Percentiles rank a stretch among this genome's conserved stretches.
These are phyloP conservation scores for Calocybe cyanea DNA, from an alignment of 768 basidiomycete species.

Conservation along the genomic window DNA sequence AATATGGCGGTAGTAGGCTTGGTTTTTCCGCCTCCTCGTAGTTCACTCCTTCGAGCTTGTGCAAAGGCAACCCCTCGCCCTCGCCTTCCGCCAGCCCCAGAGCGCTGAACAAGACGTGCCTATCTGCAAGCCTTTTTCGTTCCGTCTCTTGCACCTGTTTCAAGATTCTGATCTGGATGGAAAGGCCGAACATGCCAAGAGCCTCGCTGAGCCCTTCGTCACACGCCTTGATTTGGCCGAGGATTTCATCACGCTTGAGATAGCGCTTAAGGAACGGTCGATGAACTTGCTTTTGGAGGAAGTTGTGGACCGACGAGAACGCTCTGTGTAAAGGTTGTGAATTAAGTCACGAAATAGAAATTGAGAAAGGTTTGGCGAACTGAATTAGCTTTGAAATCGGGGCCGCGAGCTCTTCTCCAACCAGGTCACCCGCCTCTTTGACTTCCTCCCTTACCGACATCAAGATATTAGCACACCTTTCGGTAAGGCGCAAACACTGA, in stretches of 20 bases:
- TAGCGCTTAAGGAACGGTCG: conserved; percentile 78
- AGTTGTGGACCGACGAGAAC: conserved; percentile 39
- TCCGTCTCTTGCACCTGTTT: conserved; percentile 42
- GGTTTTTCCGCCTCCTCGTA: background rate
- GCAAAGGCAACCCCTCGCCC: conserved; percentile 3
- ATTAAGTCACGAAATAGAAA: background rate
- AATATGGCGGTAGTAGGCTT: no score
- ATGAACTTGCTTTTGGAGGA: conserved; percentile 56
- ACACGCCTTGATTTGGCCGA: conserved; percentile 46
- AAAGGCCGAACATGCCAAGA: conserved; percentile 53
- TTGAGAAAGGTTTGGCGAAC: conserved; percentile 27
- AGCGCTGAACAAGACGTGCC: conserved; percentile 26
- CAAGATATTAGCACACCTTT: conserved; percentile 68
- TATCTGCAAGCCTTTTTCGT: conserved; percentile 27
- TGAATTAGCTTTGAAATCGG: conserved; percentile 51
- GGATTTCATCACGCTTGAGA: conserved; percentile 68
- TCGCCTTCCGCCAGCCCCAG: conserved; percentile 12
- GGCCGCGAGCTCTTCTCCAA: conserved; percentile 43
- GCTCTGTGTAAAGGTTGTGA: conserved; percentile 23
- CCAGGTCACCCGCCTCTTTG: conserved; percentile 48
- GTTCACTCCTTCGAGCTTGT: background rate
- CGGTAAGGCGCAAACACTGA: conserved; percentile 65
- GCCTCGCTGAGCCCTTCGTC: conserved; percentile 55
- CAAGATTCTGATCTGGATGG: conserved; percentile 53
- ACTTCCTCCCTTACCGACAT: conserved; percentile 63